phyloP scores from a whole-genome alignment of 192 early-diverging fungal genomes.

The Physocladia obscura region DNA sequence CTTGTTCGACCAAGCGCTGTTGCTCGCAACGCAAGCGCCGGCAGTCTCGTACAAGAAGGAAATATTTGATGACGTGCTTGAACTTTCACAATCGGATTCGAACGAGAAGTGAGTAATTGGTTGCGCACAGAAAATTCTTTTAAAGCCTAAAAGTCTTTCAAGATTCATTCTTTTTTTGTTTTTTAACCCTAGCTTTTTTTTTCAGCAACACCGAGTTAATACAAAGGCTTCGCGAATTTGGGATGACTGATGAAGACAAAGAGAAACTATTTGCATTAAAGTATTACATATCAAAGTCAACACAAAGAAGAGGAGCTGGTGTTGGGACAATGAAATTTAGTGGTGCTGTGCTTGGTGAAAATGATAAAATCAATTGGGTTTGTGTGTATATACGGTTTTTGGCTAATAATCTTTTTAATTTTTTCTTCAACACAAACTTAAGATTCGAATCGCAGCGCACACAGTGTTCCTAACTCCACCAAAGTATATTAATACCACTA shows the following conservation, averaged over 20 bases:
- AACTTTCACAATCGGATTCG: background rate
- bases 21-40: slow-evolving; percentile 46
- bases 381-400: too few relatives aligned
- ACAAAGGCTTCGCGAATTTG: slow-evolving; percentile 55
- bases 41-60: slow-evolving; percentile 2
- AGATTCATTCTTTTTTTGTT: background rate
- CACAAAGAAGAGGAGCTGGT: slow-evolving; percentile 23
- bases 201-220: slow-evolving; percentile 32
- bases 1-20: slow-evolving; percentile 60
- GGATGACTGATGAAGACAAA: slow-evolving; percentile 76
- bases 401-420: too few relatives aligned
- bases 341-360: background rate
- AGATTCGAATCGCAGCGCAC: slow-evolving; percentile 65
- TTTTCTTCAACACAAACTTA: too few relatives aligned
- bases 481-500: slow-evolving; percentile 16
- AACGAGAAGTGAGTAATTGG: slow-evolving; percentile 5
- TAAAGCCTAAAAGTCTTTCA: slow-evolving; percentile 4
- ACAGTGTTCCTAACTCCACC: slow-evolving; percentile 70
- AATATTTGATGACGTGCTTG: background rate
- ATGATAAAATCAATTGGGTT: slow-evolving; percentile 3
- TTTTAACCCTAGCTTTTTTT: background rate
- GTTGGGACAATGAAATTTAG: too few relatives aligned
- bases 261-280: slow-evolving; percentile 71
- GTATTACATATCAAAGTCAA: slow-evolving; percentile 75
- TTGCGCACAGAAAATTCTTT: background rate